Evolutionary conservation across 352 stramenopile genomes (phyloP), one percentile per base, ranked within the genome.

Genomic region (Pythium apleroticum): DNA sequence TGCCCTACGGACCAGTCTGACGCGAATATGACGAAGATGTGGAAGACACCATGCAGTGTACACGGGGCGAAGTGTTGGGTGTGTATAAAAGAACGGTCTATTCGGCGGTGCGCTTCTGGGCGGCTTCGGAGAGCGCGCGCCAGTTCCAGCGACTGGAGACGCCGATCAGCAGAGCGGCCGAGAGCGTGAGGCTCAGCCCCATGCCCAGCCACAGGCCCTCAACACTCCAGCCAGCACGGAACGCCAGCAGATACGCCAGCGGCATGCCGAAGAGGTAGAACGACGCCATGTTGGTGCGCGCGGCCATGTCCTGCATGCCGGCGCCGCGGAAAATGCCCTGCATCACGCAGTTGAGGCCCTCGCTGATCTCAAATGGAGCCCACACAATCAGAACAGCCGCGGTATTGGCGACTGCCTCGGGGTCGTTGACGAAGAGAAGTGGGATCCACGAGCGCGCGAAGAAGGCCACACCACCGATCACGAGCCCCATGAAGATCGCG

Each of bases 161-260:
- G 12, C 54, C 52, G 24, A 69, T 61, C 37, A 73, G 61, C 31
- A 73, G 64, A 48, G 60, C 59, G 10, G 73, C 66, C 35, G 73
- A 79, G 11, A 73, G 27, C 31, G 60, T 69, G 17, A 93, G 74
- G 37, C 83, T 86, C 10, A 76, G 31, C 15, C 81, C 86, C 53
- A 95, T 91, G 43, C 88, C 86, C 12, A 90, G 57, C 88, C 88
- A 96, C 39, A 96, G 65, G 3, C 88, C 88, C 60, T 88, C 83
- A 37, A 92, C 67, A 37, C 74, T 72, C 46, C 73, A 79, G 1
- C 62, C 43, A 24, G 71, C 77, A 14, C 68, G 55, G 60, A 96
- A 86, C 15, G 78, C 85, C 2, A 93, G 58, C 9, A 91, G 22
- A 10, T 76, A 87, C 1, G 72, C 80, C 20, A 92, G 31, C 14